phyloP scores from a whole-genome alignment of 2,329 filamentous ascomycete genomes.

The Cladosporium sp. region DNA sequence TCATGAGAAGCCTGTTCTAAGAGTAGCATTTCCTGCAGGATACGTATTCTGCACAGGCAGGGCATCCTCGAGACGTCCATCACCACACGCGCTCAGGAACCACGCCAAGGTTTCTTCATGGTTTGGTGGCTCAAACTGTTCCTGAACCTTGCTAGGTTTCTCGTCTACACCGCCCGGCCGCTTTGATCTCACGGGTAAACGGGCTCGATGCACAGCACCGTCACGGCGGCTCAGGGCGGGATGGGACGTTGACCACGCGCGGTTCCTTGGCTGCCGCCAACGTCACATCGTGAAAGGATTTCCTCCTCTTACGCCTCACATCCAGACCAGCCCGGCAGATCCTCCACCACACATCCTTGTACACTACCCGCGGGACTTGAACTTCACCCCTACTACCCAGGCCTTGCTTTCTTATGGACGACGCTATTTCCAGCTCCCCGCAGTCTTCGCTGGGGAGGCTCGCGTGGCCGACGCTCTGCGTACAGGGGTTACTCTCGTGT shows the following conservation, averaged over 20 bases:
- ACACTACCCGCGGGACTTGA: neutral
- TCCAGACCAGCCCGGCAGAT: neutral
- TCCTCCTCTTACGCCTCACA: no score
- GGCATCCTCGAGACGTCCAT: no score
- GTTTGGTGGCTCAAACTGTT: neutral
- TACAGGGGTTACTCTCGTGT: no score
- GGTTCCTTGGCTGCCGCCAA: neutral
- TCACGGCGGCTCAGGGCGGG: neutral
- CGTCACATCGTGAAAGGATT: constrained; percentile 5
- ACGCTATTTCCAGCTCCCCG: constrained; percentile 8
- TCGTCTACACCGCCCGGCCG: constrained; percentile 3
- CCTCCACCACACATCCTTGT: constrained; percentile 6
- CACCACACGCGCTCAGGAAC: no score
- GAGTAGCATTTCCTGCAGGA: constrained; percentile 6
- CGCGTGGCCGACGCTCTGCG: neutral
- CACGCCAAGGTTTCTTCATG: neutral
- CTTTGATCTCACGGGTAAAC: neutral
- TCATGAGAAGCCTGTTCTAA: neutral
- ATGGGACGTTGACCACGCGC: no score
- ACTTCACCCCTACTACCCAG: neutral
- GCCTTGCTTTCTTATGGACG: neutral
- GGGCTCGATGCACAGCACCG: neutral
- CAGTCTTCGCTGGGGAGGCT: neutral
- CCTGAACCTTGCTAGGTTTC: neutral
- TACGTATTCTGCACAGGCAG: neutral